These are phyloP conservation scores for Monosporascus sp. DNA, from an alignment of 2,329 filamentous ascomycete species.

Conservation along the genomic window DNA sequence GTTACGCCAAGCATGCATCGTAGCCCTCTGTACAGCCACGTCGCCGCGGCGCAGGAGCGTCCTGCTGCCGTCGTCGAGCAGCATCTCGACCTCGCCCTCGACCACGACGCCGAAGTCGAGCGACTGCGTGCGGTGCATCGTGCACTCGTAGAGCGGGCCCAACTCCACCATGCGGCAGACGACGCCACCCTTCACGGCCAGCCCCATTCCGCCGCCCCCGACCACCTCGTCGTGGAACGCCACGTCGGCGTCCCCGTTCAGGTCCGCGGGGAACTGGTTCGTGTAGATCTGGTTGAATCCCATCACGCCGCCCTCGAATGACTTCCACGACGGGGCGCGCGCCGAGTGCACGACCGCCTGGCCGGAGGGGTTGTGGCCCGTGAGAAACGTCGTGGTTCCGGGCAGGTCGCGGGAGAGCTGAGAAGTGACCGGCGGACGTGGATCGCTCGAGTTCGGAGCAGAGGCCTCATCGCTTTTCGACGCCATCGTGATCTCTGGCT, in stretches of 20 bases:
- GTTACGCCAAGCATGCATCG: slow-evolving; percentile 51
- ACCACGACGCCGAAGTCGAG: slow-evolving; percentile 51
- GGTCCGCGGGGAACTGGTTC: slow-evolving; percentile 33
- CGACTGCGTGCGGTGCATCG: slow-evolving; percentile 49
- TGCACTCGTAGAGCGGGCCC: slow-evolving; percentile 33
- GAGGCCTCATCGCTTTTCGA: slow-evolving; percentile 2
- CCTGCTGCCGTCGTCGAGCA: slow-evolving; percentile 46
- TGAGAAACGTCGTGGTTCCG: slow-evolving; percentile 20
- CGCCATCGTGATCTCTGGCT: no score
- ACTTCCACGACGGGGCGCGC: slow-evolving; percentile 21
- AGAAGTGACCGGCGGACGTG: neutral
- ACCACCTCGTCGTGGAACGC: slow-evolving; percentile 28
- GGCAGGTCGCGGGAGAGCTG: slow-evolving; percentile 12
- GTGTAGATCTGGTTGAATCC: slow-evolving; percentile 38
- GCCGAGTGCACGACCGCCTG: slow-evolving; percentile 31
- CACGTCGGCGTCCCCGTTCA: slow-evolving; percentile 37
- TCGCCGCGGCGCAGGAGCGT: slow-evolving; percentile 44
- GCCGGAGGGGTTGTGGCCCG: slow-evolving; percentile 21
- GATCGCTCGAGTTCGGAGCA: neutral
- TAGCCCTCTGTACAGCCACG: slow-evolving; percentile 50
- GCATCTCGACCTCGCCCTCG: slow-evolving; percentile 47
- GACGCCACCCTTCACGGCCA: slow-evolving; percentile 26
- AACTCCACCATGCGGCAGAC: slow-evolving; percentile 45
- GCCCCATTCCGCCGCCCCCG: slow-evolving; percentile 32
- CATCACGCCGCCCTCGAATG: slow-evolving; percentile 28